Conservation (phyloP, 2,329 filamentous ascomycete genomes). For the Ophiocordyceps robertsii region DNA sequence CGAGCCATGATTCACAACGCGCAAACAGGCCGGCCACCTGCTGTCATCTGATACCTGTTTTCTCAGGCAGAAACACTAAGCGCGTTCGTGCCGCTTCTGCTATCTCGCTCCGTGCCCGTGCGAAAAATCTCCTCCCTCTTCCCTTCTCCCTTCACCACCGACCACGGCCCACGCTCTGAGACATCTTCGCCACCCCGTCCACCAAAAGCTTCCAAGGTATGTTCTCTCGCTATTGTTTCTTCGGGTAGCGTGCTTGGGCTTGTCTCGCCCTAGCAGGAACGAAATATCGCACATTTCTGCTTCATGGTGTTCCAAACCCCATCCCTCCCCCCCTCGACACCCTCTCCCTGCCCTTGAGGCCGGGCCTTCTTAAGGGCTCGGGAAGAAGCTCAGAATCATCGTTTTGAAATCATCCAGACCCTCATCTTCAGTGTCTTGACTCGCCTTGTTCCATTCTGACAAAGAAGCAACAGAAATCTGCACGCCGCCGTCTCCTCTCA, state of each 20-base stretch:
- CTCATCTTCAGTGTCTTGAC: not conserved
- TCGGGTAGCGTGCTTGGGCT: not conserved
- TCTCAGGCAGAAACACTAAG: too few species aligned
- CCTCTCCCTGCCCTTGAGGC: not conserved
- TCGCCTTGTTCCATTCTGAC: not conserved
- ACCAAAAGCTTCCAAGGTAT: not conserved
- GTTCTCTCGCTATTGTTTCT: not conserved
- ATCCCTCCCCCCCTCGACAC: not conserved
- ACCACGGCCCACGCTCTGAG: too few species aligned
- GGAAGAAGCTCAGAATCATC: not conserved
- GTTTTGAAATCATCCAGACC: too few species aligned
- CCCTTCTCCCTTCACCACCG: not conserved
- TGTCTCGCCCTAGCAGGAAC: not conserved
- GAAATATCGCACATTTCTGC: constrained; percentile 1
- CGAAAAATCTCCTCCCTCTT: not conserved
- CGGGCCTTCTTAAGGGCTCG: not conserved
- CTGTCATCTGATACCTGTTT: too few species aligned
- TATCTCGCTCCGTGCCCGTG: too few species aligned
- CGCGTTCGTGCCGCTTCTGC: too few species aligned
- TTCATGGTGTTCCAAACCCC: constrained; percentile 1
- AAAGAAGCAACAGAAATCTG: not conserved
- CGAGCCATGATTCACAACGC: too few species aligned
- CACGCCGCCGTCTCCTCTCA: too few species aligned
- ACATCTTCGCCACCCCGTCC: too few species aligned
- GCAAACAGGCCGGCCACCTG: too few species aligned